These are phyloP conservation scores for Neurospora africana DNA, from an alignment of 495 filamentous ascomycete genomes.

Conservation along the genomic window DNA sequence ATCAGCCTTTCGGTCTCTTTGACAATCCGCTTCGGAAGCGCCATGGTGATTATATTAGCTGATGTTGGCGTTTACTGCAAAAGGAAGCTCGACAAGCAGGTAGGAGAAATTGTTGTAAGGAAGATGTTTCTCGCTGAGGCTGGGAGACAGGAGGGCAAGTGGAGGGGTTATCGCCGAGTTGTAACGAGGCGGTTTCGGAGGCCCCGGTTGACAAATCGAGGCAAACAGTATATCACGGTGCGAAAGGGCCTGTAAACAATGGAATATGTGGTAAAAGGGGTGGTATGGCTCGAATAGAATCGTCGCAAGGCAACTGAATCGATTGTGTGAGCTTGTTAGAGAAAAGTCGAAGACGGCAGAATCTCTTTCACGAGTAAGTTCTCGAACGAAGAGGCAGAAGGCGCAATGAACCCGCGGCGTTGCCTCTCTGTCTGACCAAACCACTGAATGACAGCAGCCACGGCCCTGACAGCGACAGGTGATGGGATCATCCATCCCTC, in stretches of 20 bases:
- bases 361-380: background rate
- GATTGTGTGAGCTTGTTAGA: background rate
- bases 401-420: background rate
- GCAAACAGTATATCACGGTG: background rate
- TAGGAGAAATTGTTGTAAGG: background rate
- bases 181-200: background rate
- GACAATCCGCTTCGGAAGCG: slow-evolving; percentile 89
- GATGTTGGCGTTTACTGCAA: background rate
- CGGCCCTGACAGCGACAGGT: background rate
- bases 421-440: background rate
- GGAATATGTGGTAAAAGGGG: background rate
- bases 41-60: slow-evolving; percentile 34
- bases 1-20: slow-evolving; percentile 98
- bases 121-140: background rate
- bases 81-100: background rate
- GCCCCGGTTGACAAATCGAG: background rate
- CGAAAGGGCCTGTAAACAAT: background rate
- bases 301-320: background rate
- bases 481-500: background rate
- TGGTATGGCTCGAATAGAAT: background rate
- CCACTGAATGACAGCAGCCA: background rate
- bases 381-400: too few species aligned
- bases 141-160: background rate
- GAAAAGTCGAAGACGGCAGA: background rate
- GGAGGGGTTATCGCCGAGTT: background rate